Conservation (phyloP, 768 basidiomycete species). For the Phanerodontia chrysosporium region DNA sequence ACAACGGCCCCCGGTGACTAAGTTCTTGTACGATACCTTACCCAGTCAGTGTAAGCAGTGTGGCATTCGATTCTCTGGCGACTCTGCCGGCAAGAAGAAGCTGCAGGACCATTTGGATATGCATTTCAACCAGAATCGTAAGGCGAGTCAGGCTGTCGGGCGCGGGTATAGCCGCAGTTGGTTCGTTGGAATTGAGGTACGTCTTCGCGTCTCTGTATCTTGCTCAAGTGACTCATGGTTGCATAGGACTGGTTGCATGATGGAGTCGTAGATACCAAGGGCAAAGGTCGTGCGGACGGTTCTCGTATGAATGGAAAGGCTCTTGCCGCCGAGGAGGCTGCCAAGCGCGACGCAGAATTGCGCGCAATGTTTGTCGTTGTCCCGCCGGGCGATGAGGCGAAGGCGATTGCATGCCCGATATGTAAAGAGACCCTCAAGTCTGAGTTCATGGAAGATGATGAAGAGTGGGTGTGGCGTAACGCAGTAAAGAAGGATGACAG, state of each 20-base stretch:
- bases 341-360: conserved; percentile 73
- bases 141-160: conserved; percentile 70
- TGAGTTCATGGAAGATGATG: conserved; percentile 92
- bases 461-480: conserved; percentile 98
- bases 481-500: conserved; percentile 79
- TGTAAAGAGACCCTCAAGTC: conserved; percentile 92
- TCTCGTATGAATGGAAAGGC: conserved; percentile 51
- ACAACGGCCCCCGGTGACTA: conserved; percentile 53
- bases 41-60: conserved; percentile 91
- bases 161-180: conserved; percentile 88
- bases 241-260: conserved; percentile 86
- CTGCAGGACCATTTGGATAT: conserved; percentile 91
- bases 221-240: background rate
- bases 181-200: conserved; percentile 80
- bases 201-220: conserved; percentile 9
- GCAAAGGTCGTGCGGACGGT: conserved; percentile 61
- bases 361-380: conserved; percentile 80
- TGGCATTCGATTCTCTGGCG: conserved; percentile 80
- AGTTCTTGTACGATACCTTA: conserved; percentile 71
- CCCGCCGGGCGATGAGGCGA: conserved; percentile 85
- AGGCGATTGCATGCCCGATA: conserved; percentile 83
- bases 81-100: conserved; percentile 61
- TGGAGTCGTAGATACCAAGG: conserved; percentile 52
- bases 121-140: conserved; percentile 93
- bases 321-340: conserved; percentile 56